Evolutionary conservation across 2,329 filamentous ascomycete species (phyloP).

Genomic region (Verticillium albo-atrum): DNA sequence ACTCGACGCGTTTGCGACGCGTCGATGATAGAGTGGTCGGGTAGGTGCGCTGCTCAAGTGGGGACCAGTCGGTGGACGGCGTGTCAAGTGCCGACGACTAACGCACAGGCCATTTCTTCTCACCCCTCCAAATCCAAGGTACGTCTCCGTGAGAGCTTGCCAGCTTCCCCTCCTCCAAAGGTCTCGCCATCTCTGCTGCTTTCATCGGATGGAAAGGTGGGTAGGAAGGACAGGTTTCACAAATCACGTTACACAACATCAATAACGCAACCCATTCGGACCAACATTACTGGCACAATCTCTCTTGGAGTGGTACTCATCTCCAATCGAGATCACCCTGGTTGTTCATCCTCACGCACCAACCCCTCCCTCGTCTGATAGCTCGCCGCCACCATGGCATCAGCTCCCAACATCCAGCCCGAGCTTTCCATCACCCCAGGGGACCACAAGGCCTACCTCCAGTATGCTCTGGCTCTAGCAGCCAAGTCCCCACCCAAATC

Average conservation of each 20-base stretch:
- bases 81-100: neutral
- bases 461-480: slow-evolving; percentile 70
- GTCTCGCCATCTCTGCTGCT: no score
- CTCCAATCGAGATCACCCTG: no score
- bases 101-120: neutral
- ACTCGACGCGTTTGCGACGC: slow-evolving; percentile 9
- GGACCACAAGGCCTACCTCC: slow-evolving; percentile 54
- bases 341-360: no score
- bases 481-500: slow-evolving; percentile 77
- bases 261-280: no score
- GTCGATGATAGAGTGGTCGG: slow-evolving; percentile 9
- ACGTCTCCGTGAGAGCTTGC: no score
- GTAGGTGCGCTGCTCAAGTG: neutral
- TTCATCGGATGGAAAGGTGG: no score
- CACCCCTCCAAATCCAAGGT: neutral
- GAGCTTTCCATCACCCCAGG: slow-evolving; percentile 21
- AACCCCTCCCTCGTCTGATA: neutral
- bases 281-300: no score
- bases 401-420: neutral
- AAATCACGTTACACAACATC: no score
- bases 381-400: slow-evolving; percentile 4
- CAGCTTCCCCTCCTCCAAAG: no score
- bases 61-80: neutral
- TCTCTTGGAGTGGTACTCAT: no score
- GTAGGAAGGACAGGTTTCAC: no score